phyloP scores from a whole-genome alignment of 106 monocot species.

The Amphibolis antarctica region DNA sequence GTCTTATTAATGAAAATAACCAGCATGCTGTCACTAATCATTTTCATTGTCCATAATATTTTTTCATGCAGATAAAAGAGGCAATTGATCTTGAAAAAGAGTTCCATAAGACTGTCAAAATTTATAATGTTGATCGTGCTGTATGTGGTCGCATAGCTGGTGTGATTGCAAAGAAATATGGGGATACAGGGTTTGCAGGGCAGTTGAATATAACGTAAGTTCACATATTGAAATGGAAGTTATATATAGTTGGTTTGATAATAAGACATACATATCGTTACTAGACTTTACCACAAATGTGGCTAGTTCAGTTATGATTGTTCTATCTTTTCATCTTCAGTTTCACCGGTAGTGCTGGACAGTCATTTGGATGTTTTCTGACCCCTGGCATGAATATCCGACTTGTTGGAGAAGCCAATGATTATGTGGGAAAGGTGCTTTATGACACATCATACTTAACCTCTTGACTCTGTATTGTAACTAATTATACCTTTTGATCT shows the following conservation, averaged over 20 bases:
- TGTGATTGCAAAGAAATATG: slow-evolving; percentile 96
- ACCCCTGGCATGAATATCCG: slow-evolving; percentile 94
- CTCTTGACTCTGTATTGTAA: not conserved
- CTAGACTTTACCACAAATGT: too few species aligned
- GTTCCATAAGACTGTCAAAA: slow-evolving; percentile 53
- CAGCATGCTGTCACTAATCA: not conserved
- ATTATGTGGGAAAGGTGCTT: slow-evolving; percentile 94
- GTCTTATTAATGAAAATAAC: too few species aligned
- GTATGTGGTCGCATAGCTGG: slow-evolving; percentile 98
- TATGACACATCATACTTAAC: not conserved
- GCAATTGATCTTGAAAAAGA: slow-evolving; percentile 86
- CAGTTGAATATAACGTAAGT: slow-evolving; percentile 87
- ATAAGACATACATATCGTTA: not conserved
- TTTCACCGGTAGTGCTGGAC: slow-evolving; percentile 93
- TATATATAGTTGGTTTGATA: not conserved
- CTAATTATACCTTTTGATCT: not conserved
- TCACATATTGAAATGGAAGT: not conserved
- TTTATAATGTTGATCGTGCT: slow-evolving; percentile 89
- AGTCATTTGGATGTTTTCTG: slow-evolving; percentile 87
- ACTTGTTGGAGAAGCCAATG: slow-evolving; percentile 90
- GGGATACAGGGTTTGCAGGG: slow-evolving; percentile 94
- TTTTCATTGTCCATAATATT: slow-evolving; percentile 7
- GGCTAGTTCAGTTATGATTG: too few species aligned
- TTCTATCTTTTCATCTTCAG: slow-evolving; percentile 22
- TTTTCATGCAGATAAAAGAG: slow-evolving; percentile 46